phyloP scores from a whole-genome alignment of 2,329 filamentous ascomycete species.

The Mycogone perniciosa region DNA sequence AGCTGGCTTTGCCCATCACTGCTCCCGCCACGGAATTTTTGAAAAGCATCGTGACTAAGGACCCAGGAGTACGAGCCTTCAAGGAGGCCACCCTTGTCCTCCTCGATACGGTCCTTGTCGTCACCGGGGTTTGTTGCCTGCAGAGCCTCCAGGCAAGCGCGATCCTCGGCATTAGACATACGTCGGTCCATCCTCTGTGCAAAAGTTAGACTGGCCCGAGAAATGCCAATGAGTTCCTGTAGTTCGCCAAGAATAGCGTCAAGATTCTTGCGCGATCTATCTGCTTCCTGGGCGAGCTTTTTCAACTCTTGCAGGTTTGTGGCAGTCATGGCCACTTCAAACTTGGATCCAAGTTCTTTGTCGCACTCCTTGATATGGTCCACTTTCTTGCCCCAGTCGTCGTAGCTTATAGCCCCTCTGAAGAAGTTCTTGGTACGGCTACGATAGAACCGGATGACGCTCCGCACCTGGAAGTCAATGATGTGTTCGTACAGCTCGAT shows the following conservation, averaged over 20 bases:
- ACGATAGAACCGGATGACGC: conserved; percentile 2
- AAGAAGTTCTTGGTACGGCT: background rate
- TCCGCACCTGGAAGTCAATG: background rate
- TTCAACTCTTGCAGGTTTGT: background rate
- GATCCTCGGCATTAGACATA: too few relatives aligned
- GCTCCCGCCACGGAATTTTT: conserved; percentile 21
- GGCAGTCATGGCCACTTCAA: background rate
- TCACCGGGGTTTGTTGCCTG: conserved; percentile 21
- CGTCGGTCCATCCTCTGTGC: too few relatives aligned
- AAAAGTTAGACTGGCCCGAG: too few relatives aligned
- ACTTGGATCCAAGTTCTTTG: background rate
- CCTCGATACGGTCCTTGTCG: conserved; percentile 30
- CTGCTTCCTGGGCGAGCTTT: too few relatives aligned
- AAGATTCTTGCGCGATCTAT: too few relatives aligned
- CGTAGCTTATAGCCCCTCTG: background rate
- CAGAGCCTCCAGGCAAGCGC: conserved; percentile 17
- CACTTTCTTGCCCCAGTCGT: background rate
- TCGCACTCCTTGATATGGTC: background rate
- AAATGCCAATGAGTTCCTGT: too few relatives aligned
- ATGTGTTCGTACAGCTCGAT: background rate
- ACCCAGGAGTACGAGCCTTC: conserved; percentile 31
- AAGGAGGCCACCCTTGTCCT: conserved; percentile 29
- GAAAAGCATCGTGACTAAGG: conserved; percentile 16
- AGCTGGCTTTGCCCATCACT: conserved; percentile 13
- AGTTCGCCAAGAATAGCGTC: too few relatives aligned